Evolutionary conservation across 352 stramenopile genomes (phyloP).

Genomic region (Phytophthora pseudosyringae): DNA sequence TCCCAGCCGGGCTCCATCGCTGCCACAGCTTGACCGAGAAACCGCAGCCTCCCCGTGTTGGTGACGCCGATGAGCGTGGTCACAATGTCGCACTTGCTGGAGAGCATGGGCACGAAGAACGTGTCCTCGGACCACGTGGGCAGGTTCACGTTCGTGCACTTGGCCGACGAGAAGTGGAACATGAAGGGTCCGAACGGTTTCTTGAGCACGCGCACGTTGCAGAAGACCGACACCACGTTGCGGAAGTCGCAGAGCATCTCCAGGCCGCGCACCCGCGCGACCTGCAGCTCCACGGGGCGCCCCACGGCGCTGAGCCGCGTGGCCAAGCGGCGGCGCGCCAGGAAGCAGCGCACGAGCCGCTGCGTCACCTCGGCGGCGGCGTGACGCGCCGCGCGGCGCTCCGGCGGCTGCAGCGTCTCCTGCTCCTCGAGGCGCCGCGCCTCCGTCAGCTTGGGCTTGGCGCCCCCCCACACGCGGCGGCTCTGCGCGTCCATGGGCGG

Average conservation of each 20-base stretch:
- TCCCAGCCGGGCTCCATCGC: constrained; percentile 76
- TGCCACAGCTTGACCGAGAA: constrained; percentile 70
- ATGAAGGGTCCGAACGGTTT: constrained; percentile 88
- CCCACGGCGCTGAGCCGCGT: constrained; percentile 61
- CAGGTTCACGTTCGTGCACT: constrained; percentile 61
- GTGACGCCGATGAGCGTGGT: constrained; percentile 78
- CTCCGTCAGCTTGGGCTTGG: constrained; percentile 23
- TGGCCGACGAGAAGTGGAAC: constrained; percentile 80
- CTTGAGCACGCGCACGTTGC: constrained; percentile 85
- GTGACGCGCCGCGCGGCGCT: constrained; percentile 34
- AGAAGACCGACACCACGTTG: constrained; percentile 70
- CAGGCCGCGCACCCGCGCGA: constrained; percentile 52
- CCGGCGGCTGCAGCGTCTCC: constrained; percentile 35
- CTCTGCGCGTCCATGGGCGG: constrained; percentile 55
- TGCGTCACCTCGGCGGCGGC: constrained; percentile 45
- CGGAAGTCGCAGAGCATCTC: constrained; percentile 83
- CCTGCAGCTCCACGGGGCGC: constrained; percentile 63
- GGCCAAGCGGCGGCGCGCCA: constrained; percentile 40
- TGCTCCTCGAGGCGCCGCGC: constrained; percentile 31
- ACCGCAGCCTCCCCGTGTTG: constrained; percentile 55
- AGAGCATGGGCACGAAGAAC: constrained; percentile 86
- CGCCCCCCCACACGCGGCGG: constrained; percentile 40
- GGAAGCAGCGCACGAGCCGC: constrained; percentile 45
- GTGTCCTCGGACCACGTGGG: constrained; percentile 58
- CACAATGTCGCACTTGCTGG: constrained; percentile 81